These are phyloP conservation scores for Fusarium sp. DNA, from an alignment of 2,329 filamentous ascomycete species.

Conservation along the genomic window DNA sequence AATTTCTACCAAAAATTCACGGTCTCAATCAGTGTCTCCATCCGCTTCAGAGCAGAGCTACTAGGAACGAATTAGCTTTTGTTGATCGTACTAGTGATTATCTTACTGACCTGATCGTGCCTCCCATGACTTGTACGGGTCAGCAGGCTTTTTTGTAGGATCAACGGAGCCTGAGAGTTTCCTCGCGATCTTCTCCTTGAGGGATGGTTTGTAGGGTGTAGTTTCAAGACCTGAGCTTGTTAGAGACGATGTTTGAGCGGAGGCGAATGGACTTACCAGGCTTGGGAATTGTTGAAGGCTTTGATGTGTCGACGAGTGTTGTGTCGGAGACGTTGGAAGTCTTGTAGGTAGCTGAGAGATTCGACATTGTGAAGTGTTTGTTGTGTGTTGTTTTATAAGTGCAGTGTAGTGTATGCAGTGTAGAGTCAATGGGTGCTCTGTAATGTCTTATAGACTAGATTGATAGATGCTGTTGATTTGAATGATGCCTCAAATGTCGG, in stretches of 20 bases:
- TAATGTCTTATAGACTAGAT: background rate
- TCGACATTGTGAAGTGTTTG: slow-evolving; percentile 32
- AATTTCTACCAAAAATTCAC: slow-evolving; percentile 11
- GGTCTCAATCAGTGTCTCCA: background rate
- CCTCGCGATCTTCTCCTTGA: slow-evolving; percentile 44
- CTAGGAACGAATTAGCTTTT: slow-evolving; percentile 19
- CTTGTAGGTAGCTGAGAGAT: slow-evolving; percentile 38
- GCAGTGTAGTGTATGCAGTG: background rate
- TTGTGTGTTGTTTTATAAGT: background rate
- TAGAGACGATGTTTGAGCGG: background rate
- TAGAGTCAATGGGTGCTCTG: background rate
- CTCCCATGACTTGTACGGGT: slow-evolving; percentile 47
- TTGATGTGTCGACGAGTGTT: slow-evolving; percentile 44
- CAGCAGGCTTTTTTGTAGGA: slow-evolving; percentile 39
- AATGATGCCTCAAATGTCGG: background rate
- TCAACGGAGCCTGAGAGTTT: slow-evolving; percentile 42
- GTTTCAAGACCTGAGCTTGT: slow-evolving; percentile 18
- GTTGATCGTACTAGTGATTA: background rate
- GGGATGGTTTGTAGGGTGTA: slow-evolving; percentile 24
- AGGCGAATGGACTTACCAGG: slow-evolving; percentile 18
- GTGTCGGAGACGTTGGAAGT: slow-evolving; percentile 43
- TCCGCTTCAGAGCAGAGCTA: slow-evolving; percentile 36
- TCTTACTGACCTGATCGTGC: slow-evolving; percentile 43
- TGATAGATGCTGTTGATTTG: slow-evolving; percentile 9
- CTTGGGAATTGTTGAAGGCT: slow-evolving; percentile 31